phyloP scores from a whole-genome alignment of 768 basidiomycete species.

The Flagelloscypha sp. region DNA sequence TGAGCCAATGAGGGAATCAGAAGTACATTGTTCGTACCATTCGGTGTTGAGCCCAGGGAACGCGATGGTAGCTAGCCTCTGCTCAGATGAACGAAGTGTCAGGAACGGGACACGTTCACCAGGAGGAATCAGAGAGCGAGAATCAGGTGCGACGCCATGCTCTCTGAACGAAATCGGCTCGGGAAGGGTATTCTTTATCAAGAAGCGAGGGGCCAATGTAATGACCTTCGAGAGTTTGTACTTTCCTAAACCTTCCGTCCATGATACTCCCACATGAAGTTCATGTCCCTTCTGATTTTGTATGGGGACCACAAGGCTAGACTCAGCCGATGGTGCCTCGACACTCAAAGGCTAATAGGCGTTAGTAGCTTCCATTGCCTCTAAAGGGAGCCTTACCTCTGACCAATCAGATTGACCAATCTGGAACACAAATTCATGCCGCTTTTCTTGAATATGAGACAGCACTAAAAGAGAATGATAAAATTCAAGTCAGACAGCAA shows the following conservation, averaged over 20 bases:
- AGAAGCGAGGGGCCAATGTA: constrained; percentile 82
- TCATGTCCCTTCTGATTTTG: constrained; percentile 54
- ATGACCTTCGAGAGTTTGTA: constrained; percentile 95
- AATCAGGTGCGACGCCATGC: constrained; percentile 62
- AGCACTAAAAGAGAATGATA: constrained; percentile 49
- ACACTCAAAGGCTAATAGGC: constrained; percentile 63
- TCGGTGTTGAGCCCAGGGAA: constrained; percentile 76
- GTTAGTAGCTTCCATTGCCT: background rate
- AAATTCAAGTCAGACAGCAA: background rate
- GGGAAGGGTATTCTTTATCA: constrained; percentile 74
- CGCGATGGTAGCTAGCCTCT: constrained; percentile 76
- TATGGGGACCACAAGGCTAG: constrained; percentile 65
- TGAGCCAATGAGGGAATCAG: constrained; percentile 4
- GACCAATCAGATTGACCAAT: constrained; percentile 86
- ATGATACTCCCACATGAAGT: constrained; percentile 81
- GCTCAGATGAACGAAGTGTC: constrained; percentile 53
- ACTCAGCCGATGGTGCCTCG: constrained; percentile 89
- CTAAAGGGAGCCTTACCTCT: constrained; percentile 39
- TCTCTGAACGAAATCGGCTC: constrained; percentile 76
- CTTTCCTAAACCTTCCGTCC: constrained; percentile 91
- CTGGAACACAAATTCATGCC: constrained; percentile 78
- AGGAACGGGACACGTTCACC: constrained; percentile 65
- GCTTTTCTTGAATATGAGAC: constrained; percentile 71
- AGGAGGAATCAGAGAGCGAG: constrained; percentile 52
- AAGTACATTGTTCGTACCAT: constrained; percentile 49